phyloP scores from a whole-genome alignment of 192 early-diverging fungal genomes.

The Coemansia sp. region DNA sequence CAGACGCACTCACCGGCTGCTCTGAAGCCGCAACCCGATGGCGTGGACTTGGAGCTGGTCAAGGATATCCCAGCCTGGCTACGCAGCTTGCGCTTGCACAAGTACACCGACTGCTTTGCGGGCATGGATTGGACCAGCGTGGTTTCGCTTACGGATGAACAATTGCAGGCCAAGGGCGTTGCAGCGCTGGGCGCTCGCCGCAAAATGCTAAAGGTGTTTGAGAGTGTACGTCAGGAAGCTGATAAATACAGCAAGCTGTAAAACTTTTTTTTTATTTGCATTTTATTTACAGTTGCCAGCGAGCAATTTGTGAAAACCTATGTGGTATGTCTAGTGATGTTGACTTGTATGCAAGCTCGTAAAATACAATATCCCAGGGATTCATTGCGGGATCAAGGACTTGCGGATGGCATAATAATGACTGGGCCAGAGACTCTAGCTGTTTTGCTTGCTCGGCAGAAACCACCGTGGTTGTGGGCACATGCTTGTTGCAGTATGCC shows the following conservation, averaged over 20 bases:
- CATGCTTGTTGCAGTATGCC: slow-evolving; percentile 47
- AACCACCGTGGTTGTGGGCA: slow-evolving; percentile 19
- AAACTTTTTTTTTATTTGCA: not conserved
- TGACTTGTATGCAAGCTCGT: slow-evolving; percentile 42
- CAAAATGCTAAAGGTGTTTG: slow-evolving; percentile 98
- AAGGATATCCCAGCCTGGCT: slow-evolving; percentile 93
- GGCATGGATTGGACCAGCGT: slow-evolving; percentile 85
- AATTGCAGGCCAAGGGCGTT: slow-evolving; percentile 80
- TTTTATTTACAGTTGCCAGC: slow-evolving; percentile 32
- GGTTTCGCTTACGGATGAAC: slow-evolving; percentile 79
- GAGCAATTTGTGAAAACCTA: slow-evolving; percentile 41
- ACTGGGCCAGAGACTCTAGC: slow-evolving; percentile 21
- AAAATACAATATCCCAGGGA: slow-evolving; percentile 47
- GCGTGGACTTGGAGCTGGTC: slow-evolving; percentile 34
- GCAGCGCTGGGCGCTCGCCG: slow-evolving; percentile 89
- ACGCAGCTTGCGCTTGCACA: slow-evolving; percentile 88
- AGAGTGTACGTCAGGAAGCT: slow-evolving; percentile 37
- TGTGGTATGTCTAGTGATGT: slow-evolving; percentile 23
- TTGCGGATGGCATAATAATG: slow-evolving; percentile 12
- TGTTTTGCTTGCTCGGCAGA: slow-evolving; percentile 12
- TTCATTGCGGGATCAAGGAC: slow-evolving; percentile 13
- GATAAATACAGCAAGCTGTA: slow-evolving; percentile 1
- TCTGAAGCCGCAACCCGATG: slow-evolving; percentile 16
- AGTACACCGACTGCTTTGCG: slow-evolving; percentile 90
- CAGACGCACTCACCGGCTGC: not conserved